Conservation (phyloP, 169 alveolate genomes). For the Eimeria necatrix region DNA sequence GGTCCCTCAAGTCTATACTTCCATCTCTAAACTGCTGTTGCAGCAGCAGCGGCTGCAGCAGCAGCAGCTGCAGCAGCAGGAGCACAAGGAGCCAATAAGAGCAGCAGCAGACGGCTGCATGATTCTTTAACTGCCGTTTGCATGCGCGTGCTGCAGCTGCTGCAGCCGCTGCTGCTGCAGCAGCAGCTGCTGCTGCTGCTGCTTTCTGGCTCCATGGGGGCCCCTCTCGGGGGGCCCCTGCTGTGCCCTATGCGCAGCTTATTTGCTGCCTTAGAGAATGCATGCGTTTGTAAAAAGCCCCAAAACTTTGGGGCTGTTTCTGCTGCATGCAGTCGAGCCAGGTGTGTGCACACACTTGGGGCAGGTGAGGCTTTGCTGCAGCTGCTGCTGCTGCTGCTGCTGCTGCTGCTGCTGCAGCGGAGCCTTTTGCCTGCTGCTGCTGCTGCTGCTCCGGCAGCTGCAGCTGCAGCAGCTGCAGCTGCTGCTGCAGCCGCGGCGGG, state of each 20-base stretch:
- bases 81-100: too few relatives aligned
- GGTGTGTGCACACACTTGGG: too few relatives aligned
- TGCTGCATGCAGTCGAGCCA: too few relatives aligned
- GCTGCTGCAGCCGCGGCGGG: conserved; percentile 64
- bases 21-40: not conserved
- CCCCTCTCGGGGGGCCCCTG: too few relatives aligned
- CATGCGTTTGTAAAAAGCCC: conserved; percentile 26
- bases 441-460: conserved; percentile 72
- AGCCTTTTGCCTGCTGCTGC: not conserved
- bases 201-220: conserved; percentile 36
- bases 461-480: conserved; percentile 48
- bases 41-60: not conserved
- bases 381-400: not conserved
- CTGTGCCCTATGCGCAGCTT: too few relatives aligned
- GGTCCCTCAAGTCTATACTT: too few relatives aligned
- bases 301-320: conserved; percentile 74
- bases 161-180: conserved; percentile 23
- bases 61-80: conserved; percentile 19
- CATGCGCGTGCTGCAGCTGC: conserved; percentile 6
- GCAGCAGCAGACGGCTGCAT: too few relatives aligned
- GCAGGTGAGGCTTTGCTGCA: too few relatives aligned
- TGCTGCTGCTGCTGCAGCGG: not conserved
- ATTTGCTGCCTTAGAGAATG: conserved; percentile 59
- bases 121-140: too few relatives aligned
- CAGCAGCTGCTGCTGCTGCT: not conserved